Evolutionary conservation across 208 protist species (phyloP), one percentile per base, ranked within the genome.

Genomic region (Crithidia acanthocephali): DNA sequence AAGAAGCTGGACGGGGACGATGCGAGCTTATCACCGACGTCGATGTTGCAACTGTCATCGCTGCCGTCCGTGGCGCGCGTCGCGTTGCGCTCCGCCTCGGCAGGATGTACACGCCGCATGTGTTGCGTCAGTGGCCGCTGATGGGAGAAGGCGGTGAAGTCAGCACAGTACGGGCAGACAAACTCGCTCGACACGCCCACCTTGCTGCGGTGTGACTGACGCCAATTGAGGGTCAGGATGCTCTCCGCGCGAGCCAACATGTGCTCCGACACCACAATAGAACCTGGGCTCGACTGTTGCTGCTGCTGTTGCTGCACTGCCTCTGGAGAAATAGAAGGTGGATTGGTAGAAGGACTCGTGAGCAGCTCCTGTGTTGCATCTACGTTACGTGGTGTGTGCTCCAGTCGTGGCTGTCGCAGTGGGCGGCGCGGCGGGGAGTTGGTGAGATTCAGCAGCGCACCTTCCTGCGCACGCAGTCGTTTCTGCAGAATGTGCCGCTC

Each of bases 161-260:
- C 88, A 48, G 67, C 53, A 55, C 78, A 85, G 53, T 87, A 85
- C 10, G 85, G 83, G 70, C 85, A 91, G 11, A 74, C 59, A 27
- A 71, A 57, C n/a, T 60, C 57, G 51, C 35, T 61, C 0, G 47
- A 55, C n/a, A 50, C 65, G 44, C 51, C 28, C 23, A 22, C 27
- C 23, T 37, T 61, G 20, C 28, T 55, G 23, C 33, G 16, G 44
- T 48, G 15, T 18, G 47, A 2, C 9, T 22, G 55, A 22, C 59
- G 47, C 57, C 55, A 52, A 8, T 50, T 45, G 27, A 47, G 47
- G 10, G 20, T 51, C 1, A 72, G 40, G 0, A 78, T 10, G 40
- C 64, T 52, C 10, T 78, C 64, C 18, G 72, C 72, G 20, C 68
- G 64, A 25, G 72, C 30, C 10, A 72, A 0, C 59, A 78, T 22